Percentiles rank a stretch among this genome's conserved stretches.
These are phyloP conservation scores for Nicotiana sylvestris DNA, from an alignment of 257 asterid genomes.

Conservation along the genomic window DNA sequence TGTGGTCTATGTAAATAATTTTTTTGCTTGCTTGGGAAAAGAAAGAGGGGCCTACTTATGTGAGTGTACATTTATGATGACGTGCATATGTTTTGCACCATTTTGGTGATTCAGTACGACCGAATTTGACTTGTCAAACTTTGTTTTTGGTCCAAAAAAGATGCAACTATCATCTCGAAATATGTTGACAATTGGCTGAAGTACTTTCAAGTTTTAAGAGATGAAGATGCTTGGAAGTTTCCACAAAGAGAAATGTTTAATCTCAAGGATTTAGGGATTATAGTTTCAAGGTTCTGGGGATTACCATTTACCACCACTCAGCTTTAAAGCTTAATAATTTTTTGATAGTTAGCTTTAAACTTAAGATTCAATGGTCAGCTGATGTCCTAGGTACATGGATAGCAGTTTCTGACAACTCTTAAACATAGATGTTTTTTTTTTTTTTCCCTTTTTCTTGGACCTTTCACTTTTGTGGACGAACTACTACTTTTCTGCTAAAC, in stretches of 20 bases:
- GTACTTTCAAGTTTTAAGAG: background rate
- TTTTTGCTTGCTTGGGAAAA: background rate
- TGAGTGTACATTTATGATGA: background rate
- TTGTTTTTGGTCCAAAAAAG: background rate
- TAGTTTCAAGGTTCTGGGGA: background rate
- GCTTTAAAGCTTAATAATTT: background rate
- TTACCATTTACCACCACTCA: constrained; percentile 10
- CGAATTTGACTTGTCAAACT: background rate
- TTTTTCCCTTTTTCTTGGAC: background rate
- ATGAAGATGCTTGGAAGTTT: background rate
- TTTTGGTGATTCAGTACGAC: background rate
- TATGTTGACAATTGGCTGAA: background rate
- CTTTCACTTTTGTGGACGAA: background rate
- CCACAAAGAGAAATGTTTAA: background rate
- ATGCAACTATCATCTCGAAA: background rate
- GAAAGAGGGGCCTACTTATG: background rate
- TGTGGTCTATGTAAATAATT: background rate
- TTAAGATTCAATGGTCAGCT: background rate
- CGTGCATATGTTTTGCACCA: background rate
- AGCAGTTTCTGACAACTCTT: background rate
- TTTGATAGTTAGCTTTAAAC: background rate
- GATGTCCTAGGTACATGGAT: background rate
- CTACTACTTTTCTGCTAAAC: background rate
- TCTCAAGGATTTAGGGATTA: background rate
- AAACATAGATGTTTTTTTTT: background rate